These are phyloP conservation scores for Coniophora puteana DNA, from an alignment of 1,284 basidiomycete genomes.

Conservation along the genomic window DNA sequence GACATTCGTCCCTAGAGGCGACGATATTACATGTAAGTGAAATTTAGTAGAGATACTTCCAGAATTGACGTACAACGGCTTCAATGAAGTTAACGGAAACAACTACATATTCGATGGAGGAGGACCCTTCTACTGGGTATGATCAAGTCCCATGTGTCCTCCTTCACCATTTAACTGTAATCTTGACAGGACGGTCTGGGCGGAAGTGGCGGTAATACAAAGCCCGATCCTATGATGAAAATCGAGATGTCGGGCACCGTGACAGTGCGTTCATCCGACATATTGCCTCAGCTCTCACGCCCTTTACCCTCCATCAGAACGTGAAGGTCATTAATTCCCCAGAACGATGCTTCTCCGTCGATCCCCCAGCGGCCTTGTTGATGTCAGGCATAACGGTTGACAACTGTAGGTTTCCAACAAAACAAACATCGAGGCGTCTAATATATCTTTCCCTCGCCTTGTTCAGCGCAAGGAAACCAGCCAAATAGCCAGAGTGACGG, in stretches of 20 bases:
- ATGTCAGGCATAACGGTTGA: constrained; percentile 37
- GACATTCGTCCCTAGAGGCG: constrained; percentile 29
- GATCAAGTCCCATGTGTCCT: neutral
- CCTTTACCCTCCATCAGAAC: constrained; percentile 20
- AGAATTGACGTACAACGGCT: neutral
- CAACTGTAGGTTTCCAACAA: constrained; percentile 34
- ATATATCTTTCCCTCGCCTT: neutral
- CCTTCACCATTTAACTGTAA: constrained; percentile 2
- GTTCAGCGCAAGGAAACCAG: constrained; percentile 32
- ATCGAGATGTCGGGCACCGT: constrained; percentile 22
- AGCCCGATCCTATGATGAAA: constrained; percentile 50
- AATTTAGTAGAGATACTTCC: neutral
- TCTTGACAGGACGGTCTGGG: constrained; percentile 40
- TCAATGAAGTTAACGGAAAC: constrained; percentile 42
- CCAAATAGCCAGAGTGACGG: constrained; percentile 19
- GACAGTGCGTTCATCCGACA: constrained; percentile 12
- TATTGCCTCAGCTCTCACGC: neutral
- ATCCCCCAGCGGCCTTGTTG: constrained; percentile 25
- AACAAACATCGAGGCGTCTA: neutral
- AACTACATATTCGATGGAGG: constrained; percentile 43
- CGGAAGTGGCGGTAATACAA: constrained; percentile 29
- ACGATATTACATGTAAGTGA: constrained; percentile 35
- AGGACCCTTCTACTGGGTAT: constrained; percentile 39
- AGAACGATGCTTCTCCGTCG: constrained; percentile 32
- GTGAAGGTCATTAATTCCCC: constrained; percentile 47